Conservation (phyloP, 768 basidiomycete species). For the Xanthoconium stramineum region DNA sequence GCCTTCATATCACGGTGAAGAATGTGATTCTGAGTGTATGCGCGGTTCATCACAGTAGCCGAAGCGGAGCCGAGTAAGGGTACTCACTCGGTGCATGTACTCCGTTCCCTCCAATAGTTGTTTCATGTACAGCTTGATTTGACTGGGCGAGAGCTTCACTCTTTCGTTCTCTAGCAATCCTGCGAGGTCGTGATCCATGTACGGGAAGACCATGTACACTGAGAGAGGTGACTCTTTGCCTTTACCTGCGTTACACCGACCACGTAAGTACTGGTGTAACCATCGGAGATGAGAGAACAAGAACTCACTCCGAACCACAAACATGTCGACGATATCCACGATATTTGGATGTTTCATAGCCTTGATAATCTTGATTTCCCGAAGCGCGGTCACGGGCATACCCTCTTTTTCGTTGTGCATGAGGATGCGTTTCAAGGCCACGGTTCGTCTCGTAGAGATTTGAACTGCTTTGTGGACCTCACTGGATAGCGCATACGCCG, state of each 20-base stretch:
- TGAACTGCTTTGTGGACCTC: constrained; percentile 90
- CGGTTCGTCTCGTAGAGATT: constrained; percentile 52
- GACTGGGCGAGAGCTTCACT: constrained; percentile 75
- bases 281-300: not conserved
- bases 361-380: constrained; percentile 97
- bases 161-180: constrained; percentile 90
- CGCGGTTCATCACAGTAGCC: constrained; percentile 5
- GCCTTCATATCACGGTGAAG: constrained; percentile 99
- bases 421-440: constrained; percentile 91
- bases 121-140: constrained; percentile 95
- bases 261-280: constrained; percentile 1
- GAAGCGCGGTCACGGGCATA: constrained; percentile 92
- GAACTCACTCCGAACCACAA: constrained; percentile 72
- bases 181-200: constrained; percentile 99
- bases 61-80: not conserved
- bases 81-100: constrained; percentile 87
- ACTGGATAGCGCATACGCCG: constrained; percentile 36
- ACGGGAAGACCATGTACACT: constrained; percentile 98
- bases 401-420: constrained; percentile 98
- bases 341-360: constrained; percentile 82
- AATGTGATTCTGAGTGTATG: constrained; percentile 74
- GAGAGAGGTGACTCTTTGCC: constrained; percentile 69
- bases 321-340: constrained; percentile 89
- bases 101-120: constrained; percentile 95
- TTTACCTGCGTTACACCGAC: constrained; percentile 26